These are phyloP conservation scores for Coemansia sp. DNA, from an alignment of 192 early-diverging fungal genomes.

Conservation along the genomic window DNA sequence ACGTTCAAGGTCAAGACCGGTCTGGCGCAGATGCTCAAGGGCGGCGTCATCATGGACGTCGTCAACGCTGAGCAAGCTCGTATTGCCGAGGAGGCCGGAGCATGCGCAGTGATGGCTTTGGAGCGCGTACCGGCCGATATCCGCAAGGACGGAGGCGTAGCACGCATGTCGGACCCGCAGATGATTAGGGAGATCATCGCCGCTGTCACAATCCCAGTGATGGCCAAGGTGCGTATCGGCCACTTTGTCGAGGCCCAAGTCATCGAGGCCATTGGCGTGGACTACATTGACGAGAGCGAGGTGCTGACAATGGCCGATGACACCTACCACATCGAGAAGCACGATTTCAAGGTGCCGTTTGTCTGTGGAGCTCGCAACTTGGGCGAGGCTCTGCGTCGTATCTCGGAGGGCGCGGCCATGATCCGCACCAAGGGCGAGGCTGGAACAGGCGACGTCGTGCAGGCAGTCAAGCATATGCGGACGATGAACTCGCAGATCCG, in stretches of 20 bases:
- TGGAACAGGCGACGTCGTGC: constrained; percentile 97
- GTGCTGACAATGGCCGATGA: constrained; percentile 98
- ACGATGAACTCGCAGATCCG: constrained; percentile 87
- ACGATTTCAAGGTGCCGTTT: constrained; percentile 90
- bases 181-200: constrained; percentile 97
- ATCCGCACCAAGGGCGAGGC: constrained; percentile 99
- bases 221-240: constrained; percentile 98
- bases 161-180: constrained; percentile 97
- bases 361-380: constrained; percentile 97
- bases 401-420: constrained; percentile 97
- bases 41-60: constrained; percentile 99
- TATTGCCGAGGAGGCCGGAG: constrained; percentile 97
- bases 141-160: constrained; percentile 92
- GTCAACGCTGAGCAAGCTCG: constrained; percentile 96
- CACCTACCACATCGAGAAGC: constrained; percentile 94
- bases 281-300: constrained; percentile 98
- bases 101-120: constrained; percentile 96
- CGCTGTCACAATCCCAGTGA: constrained; percentile 97
- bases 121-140: constrained; percentile 99
- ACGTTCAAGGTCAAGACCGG: constrained; percentile 92
- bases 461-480: constrained; percentile 96
- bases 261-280: constrained; percentile 86
- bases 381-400: constrained; percentile 95
- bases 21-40: constrained; percentile 98
- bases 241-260: constrained; percentile 99